These are phyloP conservation scores for Lachnellula cervina DNA, from an alignment of 2,329 filamentous ascomycete species.

Conservation along the genomic window DNA sequence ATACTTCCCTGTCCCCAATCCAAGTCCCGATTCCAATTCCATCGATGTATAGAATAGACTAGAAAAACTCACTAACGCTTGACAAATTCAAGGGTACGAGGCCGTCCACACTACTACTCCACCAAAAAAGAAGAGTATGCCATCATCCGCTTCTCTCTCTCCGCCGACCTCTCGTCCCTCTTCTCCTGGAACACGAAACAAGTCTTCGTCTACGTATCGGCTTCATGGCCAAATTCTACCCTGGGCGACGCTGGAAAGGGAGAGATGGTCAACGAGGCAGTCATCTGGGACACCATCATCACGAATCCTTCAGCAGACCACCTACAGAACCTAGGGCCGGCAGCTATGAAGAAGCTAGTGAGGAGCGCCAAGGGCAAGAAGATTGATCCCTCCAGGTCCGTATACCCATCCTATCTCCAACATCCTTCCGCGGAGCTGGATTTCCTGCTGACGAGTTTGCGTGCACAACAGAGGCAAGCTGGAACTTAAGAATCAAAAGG, in stretches of 20 bases:
- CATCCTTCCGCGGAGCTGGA: background rate
- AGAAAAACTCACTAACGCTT: background rate
- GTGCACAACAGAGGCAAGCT: constrained; percentile 57
- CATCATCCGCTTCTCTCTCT: constrained; percentile 86
- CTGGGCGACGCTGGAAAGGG: constrained; percentile 5
- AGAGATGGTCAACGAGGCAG: constrained; percentile 57
- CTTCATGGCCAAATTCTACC: constrained; percentile 54
- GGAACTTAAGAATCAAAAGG: constrained; percentile 74
- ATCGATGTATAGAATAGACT: too few relatives aligned
- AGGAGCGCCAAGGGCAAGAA: constrained; percentile 55
- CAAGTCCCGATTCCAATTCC: background rate
- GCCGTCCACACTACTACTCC: constrained; percentile 93
- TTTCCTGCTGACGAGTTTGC: constrained; percentile 11
- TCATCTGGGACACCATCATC: constrained; percentile 97
- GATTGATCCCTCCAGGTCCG: constrained; percentile 40
- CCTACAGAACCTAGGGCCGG: constrained; percentile 55
- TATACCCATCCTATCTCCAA: constrained; percentile 10
- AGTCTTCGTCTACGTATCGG: constrained; percentile 92
- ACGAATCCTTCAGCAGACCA: constrained; percentile 63
- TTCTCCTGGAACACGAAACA: constrained; percentile 99
- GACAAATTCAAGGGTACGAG: constrained; percentile 60
- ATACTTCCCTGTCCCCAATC: background rate
- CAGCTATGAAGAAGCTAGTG: constrained; percentile 57
- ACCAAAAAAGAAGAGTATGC: constrained; percentile 93
- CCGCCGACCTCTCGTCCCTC: constrained; percentile 83